Evolutionary conservation across 495 filamentous ascomycete genomes (phyloP).

Genomic region (Bryoglossum gracile): DNA sequence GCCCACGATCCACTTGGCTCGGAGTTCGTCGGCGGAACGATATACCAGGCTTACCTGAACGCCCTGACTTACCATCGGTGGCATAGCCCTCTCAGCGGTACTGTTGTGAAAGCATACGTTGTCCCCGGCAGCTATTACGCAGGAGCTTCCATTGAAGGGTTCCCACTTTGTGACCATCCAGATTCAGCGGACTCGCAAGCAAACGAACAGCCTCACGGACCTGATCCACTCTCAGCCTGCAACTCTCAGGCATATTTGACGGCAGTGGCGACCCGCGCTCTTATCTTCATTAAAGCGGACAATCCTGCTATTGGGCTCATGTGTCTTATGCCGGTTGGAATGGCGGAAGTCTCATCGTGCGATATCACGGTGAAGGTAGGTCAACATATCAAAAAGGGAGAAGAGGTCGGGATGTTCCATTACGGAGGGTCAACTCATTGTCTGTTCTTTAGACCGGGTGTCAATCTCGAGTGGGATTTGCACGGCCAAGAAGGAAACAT

Average conservation of each 20-base stretch:
- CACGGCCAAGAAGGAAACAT: background rate
- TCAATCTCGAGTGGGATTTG: slow-evolving; percentile 1
- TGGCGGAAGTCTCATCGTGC: slow-evolving; percentile 64
- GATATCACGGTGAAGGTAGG: slow-evolving; percentile 57
- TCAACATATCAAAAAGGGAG: slow-evolving; percentile 54
- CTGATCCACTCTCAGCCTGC: no score
- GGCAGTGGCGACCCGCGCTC: slow-evolving; percentile 47
- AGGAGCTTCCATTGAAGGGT: slow-evolving; percentile 50
- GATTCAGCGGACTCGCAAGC: no score
- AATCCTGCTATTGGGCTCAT: slow-evolving; percentile 58
- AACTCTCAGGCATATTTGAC: slow-evolving; percentile 54
- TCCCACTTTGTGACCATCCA: no score
- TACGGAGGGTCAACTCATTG: slow-evolving; percentile 63
- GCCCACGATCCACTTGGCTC: slow-evolving; percentile 40
- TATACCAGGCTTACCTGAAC: slow-evolving; percentile 63
- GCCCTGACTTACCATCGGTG: slow-evolving; percentile 63
- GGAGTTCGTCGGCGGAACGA: slow-evolving; percentile 51
- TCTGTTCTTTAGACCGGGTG: slow-evolving; percentile 41
- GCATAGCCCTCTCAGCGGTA: slow-evolving; percentile 58
- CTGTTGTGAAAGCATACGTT: slow-evolving; percentile 46
- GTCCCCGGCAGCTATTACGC: slow-evolving; percentile 62
- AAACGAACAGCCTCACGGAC: slow-evolving; percentile 26
- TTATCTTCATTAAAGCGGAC: slow-evolving; percentile 65
- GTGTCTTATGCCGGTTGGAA: slow-evolving; percentile 58
- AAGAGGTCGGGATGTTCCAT: slow-evolving; percentile 65